phyloP scores from a whole-genome alignment of 2,329 filamentous ascomycete species.

The Talaromyces amestolkiae region DNA sequence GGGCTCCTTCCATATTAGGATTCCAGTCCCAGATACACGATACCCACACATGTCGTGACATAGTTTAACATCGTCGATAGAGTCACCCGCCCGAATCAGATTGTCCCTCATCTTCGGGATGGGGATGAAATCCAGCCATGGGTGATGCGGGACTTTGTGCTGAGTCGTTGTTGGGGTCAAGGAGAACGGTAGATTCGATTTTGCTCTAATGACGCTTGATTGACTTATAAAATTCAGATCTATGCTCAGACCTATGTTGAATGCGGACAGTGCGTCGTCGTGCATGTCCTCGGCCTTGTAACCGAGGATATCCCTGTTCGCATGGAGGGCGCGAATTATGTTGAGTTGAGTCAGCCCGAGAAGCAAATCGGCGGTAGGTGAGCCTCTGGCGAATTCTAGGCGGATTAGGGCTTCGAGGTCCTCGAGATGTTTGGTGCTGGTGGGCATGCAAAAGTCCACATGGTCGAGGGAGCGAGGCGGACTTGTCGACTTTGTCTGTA shows the following conservation, averaged over 20 bases:
- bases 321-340: slow-evolving; percentile 11
- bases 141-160: slow-evolving; percentile 16
- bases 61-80: slow-evolving; percentile 21
- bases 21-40: slow-evolving; percentile 17
- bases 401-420: slow-evolving; percentile 11
- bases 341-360: slow-evolving; percentile 15
- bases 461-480: slow-evolving; percentile 4
- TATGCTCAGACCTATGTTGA: neutral
- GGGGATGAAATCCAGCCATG: slow-evolving; percentile 19
- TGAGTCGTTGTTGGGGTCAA: slow-evolving; percentile 15
- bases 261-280: slow-evolving; percentile 16
- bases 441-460: neutral
- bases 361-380: slow-evolving; percentile 14
- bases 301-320: slow-evolving; percentile 16
- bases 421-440: neutral
- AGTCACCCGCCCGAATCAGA: slow-evolving; percentile 21
- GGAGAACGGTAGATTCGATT: slow-evolving; percentile 1
- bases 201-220: neutral
- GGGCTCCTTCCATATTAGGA: slow-evolving; percentile 31
- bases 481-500: neutral
- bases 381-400: slow-evolving; percentile 10
- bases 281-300: neutral
- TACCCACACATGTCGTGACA: slow-evolving; percentile 23
- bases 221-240: neutral
- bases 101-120: slow-evolving; percentile 19